Conservation (phyloP, 768 basidiomycete species). For the Leucosporidium scottii region DNA sequence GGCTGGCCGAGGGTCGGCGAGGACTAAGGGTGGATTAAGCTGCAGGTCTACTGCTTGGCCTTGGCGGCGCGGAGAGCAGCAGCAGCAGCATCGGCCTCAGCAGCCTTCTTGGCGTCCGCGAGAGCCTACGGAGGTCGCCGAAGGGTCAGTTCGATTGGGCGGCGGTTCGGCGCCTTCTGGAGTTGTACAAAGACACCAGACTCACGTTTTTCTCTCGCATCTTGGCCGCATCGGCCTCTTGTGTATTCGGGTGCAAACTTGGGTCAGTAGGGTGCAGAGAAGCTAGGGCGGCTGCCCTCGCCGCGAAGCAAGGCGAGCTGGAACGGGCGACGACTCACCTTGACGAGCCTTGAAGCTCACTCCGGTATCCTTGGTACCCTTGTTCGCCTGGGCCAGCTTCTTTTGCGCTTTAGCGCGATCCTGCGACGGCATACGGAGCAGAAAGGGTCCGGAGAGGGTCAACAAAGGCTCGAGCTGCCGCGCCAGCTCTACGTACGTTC, state of each 20-base stretch:
- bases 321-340: too few relatives aligned
- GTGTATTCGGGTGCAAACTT: too few relatives aligned
- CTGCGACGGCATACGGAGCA: not conserved
- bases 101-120: conserved; percentile 4
- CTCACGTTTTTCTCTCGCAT: conserved; percentile 20
- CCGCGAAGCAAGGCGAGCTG: too few relatives aligned
- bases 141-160: not conserved
- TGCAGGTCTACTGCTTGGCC: too few relatives aligned
- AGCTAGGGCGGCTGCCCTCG: too few relatives aligned
- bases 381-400: conserved; percentile 12
- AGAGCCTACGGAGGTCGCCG: not conserved
- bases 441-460: not conserved
- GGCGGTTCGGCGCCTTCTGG: not conserved
- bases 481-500: not conserved
- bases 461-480: not conserved
- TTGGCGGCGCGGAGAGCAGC: too few relatives aligned
- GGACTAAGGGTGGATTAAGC: too few relatives aligned
- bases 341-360: not conserved
- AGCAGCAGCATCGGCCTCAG: not conserved
- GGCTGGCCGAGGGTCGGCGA: too few relatives aligned
- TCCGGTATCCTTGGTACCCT: conserved; percentile 7
- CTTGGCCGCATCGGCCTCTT: conserved; percentile 13
- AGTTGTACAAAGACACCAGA: not conserved
- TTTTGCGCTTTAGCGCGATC: conserved; percentile 9
- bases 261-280: too few relatives aligned